A percentile compares a stretch with the other conserved stretches of the same genome.
These are phyloP conservation scores for Agrocybe praecox DNA, from an alignment of 768 basidiomycete genomes.

Conservation along the genomic window DNA sequence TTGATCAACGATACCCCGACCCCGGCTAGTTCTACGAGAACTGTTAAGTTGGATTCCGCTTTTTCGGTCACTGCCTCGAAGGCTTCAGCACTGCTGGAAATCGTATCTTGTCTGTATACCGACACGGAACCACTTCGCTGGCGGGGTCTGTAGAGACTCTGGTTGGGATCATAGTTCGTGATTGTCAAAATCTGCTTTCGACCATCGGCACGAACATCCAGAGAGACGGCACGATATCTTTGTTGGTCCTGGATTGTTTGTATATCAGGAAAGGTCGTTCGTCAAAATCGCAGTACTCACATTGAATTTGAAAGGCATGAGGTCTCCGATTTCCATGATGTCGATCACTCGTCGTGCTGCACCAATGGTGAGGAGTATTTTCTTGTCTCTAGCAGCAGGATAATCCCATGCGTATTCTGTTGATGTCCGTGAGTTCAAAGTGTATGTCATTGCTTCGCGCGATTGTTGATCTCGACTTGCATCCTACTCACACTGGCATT, in stretches of 20 bases:
- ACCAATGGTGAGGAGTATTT: slow-evolving; percentile 65
- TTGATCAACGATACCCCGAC: slow-evolving; percentile 93
- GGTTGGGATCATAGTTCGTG: slow-evolving; percentile 83
- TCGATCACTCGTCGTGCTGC: slow-evolving; percentile 72
- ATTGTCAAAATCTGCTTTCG: slow-evolving; percentile 84
- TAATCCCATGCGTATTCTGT: slow-evolving; percentile 91
- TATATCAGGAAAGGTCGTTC: background rate
- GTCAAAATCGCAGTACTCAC: slow-evolving; percentile 40
- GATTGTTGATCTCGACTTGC: slow-evolving; percentile 38
- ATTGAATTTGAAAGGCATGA: slow-evolving; percentile 85
- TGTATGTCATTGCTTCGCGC: slow-evolving; percentile 54
- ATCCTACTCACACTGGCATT: slow-evolving; percentile 38
- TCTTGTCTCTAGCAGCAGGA: slow-evolving; percentile 84
- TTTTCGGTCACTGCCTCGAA: slow-evolving; percentile 89
- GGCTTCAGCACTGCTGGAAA: slow-evolving; percentile 67
- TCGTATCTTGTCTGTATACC: slow-evolving; percentile 66
- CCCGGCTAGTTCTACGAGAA: slow-evolving; percentile 82
- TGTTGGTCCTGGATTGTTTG: slow-evolving; percentile 45
- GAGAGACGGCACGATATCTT: slow-evolving; percentile 69
- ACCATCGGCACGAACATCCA: slow-evolving; percentile 92
- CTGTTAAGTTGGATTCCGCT: slow-evolving; percentile 59
- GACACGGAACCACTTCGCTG: slow-evolving; percentile 47
- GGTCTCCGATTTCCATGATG: slow-evolving; percentile 93
- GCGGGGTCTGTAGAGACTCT: slow-evolving; percentile 86
- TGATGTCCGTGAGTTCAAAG: slow-evolving; percentile 53